Conservation (phyloP, 2,329 filamentous ascomycete genomes). For the Neonectria coccinea region DNA sequence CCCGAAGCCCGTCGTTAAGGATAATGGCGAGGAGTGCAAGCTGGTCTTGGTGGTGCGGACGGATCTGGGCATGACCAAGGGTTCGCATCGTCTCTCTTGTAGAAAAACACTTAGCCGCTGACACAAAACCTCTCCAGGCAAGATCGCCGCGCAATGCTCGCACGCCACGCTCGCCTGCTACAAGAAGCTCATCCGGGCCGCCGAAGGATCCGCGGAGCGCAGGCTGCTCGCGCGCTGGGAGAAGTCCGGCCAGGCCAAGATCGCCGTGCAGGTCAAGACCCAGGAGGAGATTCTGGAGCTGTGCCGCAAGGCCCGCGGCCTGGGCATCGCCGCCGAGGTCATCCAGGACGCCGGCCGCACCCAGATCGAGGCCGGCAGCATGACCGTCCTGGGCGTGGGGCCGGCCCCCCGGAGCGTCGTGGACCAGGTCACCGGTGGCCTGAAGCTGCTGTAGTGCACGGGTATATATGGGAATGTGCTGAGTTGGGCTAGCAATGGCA, state of each 20-base stretch:
- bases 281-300: constrained; percentile 83
- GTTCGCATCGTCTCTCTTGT: constrained; percentile 59
- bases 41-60: constrained; percentile 91
- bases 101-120: background rate
- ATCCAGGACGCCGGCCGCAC: constrained; percentile 97
- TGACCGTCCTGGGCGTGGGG: constrained; percentile 89
- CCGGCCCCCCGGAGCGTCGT: constrained; percentile 87
- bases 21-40: constrained; percentile 85
- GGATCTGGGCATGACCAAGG: constrained; percentile 97
- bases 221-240: constrained; percentile 87
- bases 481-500: background rate
- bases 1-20: constrained; percentile 50
- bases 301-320: constrained; percentile 81
- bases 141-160: constrained; percentile 94
- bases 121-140: constrained; percentile 68
- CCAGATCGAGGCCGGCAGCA: constrained; percentile 93
- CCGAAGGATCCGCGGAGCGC: constrained; percentile 65
- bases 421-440: constrained; percentile 83
- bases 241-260: constrained; percentile 86
- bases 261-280: constrained; percentile 88
- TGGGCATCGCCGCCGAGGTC: constrained; percentile 89
- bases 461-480: background rate
- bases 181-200: constrained; percentile 78
- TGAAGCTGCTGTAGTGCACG: constrained; percentile 78
- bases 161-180: constrained; percentile 99